These are phyloP conservation scores for Arthroderma sp. DNA, from an alignment of 2,329 filamentous ascomycete genomes.

Conservation along the genomic window DNA sequence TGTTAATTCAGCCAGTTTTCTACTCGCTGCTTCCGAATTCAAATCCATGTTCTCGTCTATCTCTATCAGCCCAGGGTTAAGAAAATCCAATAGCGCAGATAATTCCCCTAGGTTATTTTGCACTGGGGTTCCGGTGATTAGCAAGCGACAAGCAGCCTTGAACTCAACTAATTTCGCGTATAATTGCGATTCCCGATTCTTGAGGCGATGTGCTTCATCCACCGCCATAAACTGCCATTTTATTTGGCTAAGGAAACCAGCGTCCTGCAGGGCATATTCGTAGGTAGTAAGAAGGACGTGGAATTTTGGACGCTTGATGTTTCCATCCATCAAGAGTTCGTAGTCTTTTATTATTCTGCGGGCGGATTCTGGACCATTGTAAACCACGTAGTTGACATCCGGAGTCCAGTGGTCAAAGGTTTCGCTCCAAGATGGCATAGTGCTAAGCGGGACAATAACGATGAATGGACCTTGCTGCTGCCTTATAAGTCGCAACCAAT, in stretches of 20 bases:
- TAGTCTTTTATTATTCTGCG: conserved; percentile 80
- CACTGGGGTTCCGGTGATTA: conserved; percentile 94
- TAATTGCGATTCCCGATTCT: conserved; percentile 89
- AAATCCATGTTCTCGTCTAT: conserved; percentile 90
- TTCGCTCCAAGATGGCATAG: conserved; percentile 95
- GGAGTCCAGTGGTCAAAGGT: conserved; percentile 96
- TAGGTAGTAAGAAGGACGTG: conserved; percentile 97
- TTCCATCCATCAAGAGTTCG: conserved; percentile 75
- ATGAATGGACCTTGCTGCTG: conserved; percentile 88
- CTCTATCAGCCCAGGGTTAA: conserved; percentile 85
- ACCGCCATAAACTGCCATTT: conserved; percentile 97
- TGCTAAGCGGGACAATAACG: conserved; percentile 91
- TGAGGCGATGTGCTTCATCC: conserved; percentile 90
- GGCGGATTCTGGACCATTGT: conserved; percentile 77
- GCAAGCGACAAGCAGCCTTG: conserved; percentile 70
- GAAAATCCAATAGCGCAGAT: conserved; percentile 83
- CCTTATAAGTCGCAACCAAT: conserved; percentile 85
- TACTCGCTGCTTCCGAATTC: conserved; percentile 63
- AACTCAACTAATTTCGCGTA: conserved; percentile 78
- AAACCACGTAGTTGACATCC: conserved; percentile 92
- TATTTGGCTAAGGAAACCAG: conserved; percentile 70
- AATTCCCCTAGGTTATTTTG: conserved; percentile 94
- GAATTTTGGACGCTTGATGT: conserved; percentile 82
- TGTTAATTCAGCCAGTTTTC: conserved; percentile 76
- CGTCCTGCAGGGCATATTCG: conserved; percentile 84